Conservation (phyloP, 768 basidiomycete genomes). For the Naganishia friedmannii region DNA sequence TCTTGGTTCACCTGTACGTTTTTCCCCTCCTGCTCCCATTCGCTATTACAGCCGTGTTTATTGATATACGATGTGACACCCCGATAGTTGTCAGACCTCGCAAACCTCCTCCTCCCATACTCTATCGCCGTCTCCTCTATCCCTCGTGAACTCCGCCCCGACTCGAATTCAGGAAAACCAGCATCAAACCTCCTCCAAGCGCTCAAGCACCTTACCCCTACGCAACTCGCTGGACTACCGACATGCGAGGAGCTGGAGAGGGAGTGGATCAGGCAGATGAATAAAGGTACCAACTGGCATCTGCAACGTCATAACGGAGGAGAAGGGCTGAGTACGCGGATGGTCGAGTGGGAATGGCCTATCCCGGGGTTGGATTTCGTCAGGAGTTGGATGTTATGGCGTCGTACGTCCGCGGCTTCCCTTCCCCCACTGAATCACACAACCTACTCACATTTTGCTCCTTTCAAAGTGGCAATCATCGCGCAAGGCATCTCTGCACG, state of each 20-base stretch:
- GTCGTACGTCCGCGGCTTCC: constrained; percentile 56
- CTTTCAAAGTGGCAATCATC: constrained; percentile 59
- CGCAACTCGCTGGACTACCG: background rate
- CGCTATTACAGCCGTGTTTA: background rate
- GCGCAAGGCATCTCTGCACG: constrained; percentile 87
- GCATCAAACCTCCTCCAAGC: constrained; percentile 19
- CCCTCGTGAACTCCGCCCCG: constrained; percentile 1
- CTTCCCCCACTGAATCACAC: background rate
- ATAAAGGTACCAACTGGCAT: constrained; percentile 3
- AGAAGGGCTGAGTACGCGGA: constrained; percentile 7
- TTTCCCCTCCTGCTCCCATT: background rate
- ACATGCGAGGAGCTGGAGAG: constrained; percentile 5
- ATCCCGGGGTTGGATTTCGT: constrained; percentile 75
- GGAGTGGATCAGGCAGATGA: constrained; percentile 15
- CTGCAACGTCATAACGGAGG: background rate
- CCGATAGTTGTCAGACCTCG: constrained; percentile 73
- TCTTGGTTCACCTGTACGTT: constrained; percentile 77
- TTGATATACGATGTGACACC: too few relatives aligned
- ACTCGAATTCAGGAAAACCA: background rate
- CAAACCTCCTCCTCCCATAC: constrained; percentile 68
- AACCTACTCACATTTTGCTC: constrained; percentile 59
- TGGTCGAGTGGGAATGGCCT: constrained; percentile 62
- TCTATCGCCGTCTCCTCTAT: constrained; percentile 14
- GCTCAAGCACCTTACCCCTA: constrained; percentile 9
- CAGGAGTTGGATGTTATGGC: constrained; percentile 79